Percentiles rank a stretch among this genome's conserved stretches.
Evolutionary conservation across 306 rosid genomes (phyloP).

Genomic region (Comarum palustre): DNA sequence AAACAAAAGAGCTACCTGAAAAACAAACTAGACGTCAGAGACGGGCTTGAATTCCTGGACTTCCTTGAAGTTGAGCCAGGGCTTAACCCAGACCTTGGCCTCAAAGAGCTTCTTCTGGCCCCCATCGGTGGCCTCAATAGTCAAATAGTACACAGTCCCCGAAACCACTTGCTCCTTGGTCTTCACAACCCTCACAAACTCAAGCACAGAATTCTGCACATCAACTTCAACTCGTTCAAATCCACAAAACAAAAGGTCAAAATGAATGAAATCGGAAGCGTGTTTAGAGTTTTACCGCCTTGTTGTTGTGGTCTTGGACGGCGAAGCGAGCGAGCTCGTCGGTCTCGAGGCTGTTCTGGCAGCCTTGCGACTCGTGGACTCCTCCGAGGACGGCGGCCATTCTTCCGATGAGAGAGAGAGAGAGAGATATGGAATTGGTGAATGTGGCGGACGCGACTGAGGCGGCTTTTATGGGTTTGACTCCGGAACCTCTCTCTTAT

Average conservation of each 20-base stretch:
- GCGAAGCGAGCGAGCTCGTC: conserved; percentile 78
- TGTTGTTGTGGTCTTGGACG: conserved; percentile 70
- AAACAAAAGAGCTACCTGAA: neutral
- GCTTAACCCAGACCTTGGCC: conserved; percentile 92
- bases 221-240: too few species aligned
- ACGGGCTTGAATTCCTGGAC: conserved; percentile 70
- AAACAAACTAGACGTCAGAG: conserved; percentile 32
- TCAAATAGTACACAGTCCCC: conserved; percentile 68
- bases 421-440: neutral
- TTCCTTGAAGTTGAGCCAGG: conserved; percentile 80
- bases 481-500: neutral
- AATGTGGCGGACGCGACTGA: neutral
- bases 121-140: conserved; percentile 68
- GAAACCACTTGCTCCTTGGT: conserved; percentile 75
- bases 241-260: neutral
- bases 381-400: conserved; percentile 31
- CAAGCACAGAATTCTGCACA: conserved; percentile 49
- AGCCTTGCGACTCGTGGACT: neutral
- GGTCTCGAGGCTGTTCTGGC: conserved; percentile 33
- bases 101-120: conserved; percentile 71
- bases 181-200: conserved; percentile 67
- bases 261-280: neutral
- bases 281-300: conserved; percentile 36
- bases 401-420: neutral
- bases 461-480: neutral